These are phyloP conservation scores for Xylariaceae sp. DNA, from an alignment of 2,329 filamentous ascomycete species.

Conservation along the genomic window DNA sequence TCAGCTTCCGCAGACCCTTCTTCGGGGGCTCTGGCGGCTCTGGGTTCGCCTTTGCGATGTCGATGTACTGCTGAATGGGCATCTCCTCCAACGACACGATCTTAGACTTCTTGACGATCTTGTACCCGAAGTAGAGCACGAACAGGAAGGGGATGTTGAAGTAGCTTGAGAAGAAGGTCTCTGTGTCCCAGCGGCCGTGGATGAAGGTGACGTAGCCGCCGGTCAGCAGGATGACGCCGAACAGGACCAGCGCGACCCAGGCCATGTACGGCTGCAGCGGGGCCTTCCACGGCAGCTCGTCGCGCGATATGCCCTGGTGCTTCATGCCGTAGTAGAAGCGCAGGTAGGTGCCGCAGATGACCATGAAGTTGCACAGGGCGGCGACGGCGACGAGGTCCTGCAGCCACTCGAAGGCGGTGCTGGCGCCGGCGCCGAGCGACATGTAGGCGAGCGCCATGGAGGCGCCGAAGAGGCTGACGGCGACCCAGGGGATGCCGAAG, in stretches of 20 bases:
- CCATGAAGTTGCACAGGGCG: slow-evolving; percentile 18
- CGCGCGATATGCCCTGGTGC: slow-evolving; percentile 18
- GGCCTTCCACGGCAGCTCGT: slow-evolving; percentile 19
- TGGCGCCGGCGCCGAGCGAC: slow-evolving; percentile 13
- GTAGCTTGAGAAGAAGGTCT: slow-evolving; percentile 28
- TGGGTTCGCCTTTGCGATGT: slow-evolving; percentile 6
- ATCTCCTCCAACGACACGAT: slow-evolving; percentile 4
- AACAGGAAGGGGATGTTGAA: slow-evolving; percentile 23
- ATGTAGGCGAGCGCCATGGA: slow-evolving; percentile 7
- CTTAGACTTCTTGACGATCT: slow-evolving; percentile 4
- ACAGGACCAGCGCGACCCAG: slow-evolving; percentile 15
- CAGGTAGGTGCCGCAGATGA: slow-evolving; percentile 17
- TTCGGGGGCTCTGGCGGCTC: slow-evolving; percentile 4
- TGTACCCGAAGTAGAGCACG: slow-evolving; percentile 14
- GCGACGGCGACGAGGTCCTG: slow-evolving; percentile 18
- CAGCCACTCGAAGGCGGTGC: slow-evolving; percentile 21
- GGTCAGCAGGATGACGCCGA: slow-evolving; percentile 18
- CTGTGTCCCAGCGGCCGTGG: slow-evolving; percentile 26
- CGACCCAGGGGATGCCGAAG: slow-evolving; percentile 45
- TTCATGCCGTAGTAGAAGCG: slow-evolving; percentile 16
- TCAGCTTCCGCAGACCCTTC: slow-evolving; percentile 2
- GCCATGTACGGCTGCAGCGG: slow-evolving; percentile 22
- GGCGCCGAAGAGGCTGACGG: slow-evolving; percentile 25
- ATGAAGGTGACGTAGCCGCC: slow-evolving; percentile 23
- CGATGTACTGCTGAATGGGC: slow-evolving; percentile 4